These are phyloP conservation scores for Clarireedia paspali DNA, from an alignment of 2,329 filamentous ascomycete species.

Conservation along the genomic window DNA sequence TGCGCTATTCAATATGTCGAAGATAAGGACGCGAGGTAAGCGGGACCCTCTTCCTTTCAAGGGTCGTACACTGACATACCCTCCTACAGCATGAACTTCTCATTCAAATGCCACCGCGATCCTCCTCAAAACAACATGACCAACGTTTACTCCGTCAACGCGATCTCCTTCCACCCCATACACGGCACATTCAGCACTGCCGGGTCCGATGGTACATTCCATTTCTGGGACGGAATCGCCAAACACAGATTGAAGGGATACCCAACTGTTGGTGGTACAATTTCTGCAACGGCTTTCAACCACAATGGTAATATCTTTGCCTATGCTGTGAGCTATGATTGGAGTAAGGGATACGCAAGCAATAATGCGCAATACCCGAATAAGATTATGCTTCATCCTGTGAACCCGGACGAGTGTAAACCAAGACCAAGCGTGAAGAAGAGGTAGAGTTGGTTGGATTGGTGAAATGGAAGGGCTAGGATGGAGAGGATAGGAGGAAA, in stretches of 20 bases:
- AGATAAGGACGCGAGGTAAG: conserved; percentile 76
- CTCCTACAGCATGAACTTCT: conserved; percentile 72
- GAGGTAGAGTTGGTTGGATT: conserved; percentile 19
- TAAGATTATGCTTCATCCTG: conserved; percentile 80
- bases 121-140: conserved; percentile 65
- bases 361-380: conserved; percentile 70
- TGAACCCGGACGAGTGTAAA: conserved; percentile 58
- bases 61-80: background rate
- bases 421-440: conserved; percentile 36
- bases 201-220: conserved; percentile 91
- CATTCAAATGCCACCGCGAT: conserved; percentile 97
- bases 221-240: conserved; percentile 92
- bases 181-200: conserved; percentile 99
- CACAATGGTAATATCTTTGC: conserved; percentile 76
- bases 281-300: conserved; percentile 89
- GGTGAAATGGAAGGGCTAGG: background rate
- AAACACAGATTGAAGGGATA: conserved; percentile 89
- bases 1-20: conserved; percentile 98
- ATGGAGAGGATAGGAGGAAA: background rate
- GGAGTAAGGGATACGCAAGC: conserved; percentile 88
- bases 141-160: conserved; percentile 92
- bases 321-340: conserved; percentile 92
- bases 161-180: conserved; percentile 93
- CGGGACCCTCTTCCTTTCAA: background rate
- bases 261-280: conserved; percentile 74